Evolutionary conservation across 352 stramenopile species (phyloP), one percentile per base, ranked within the genome.

Genomic region (Saprolegnia diclina): DNA sequence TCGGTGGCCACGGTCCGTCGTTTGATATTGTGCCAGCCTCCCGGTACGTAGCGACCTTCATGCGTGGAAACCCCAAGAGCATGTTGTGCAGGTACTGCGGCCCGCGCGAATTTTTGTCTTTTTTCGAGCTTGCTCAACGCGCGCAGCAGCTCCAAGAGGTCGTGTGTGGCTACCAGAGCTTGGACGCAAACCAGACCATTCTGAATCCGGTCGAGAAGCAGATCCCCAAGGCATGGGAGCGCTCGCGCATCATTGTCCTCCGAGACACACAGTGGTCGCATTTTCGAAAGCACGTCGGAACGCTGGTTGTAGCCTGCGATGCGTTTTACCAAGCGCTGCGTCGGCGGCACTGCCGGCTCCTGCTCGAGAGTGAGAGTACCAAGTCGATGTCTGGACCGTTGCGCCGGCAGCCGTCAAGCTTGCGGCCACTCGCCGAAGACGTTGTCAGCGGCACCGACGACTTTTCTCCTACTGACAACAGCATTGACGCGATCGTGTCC

Each of bases 11-110:
- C 26, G 61, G 61, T 2, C 16, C 40, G 5, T 35, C 32, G 18
- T 67, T 67, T 46, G 61, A 67, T 26, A 45, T 67, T 13, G 61
- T 67, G 21, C 61, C 61, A 7, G 61, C 38, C 14, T 40, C 61
- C 21, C 61, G 61, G 61, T 67, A 37, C 45, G 22, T 52, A 46
- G 7, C n/a, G n/a, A n/a, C n/a, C n/a, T n/a, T n/a, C n/a, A n/a
- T n/a, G n/a, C n/a, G n/a, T n/a, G n/a, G n/a, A n/a, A n/a, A n/a
- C n/a, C n/a, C n/a, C 16, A 55, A 63, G n/a, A 63, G 21, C 16
- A 10, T 65, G 1, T 52, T 4, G 7, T 13, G 57, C 50, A 65
- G 57, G 6, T 65, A 65, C 24, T 42, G 26, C 57, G 14, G 11
- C 7, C 26, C 26, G 13, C 26, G 21, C 11, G 57, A 65, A 22